Evolutionary conservation across 106 monocot species (phyloP).

Genomic region (Dendrobium officinale): DNA sequence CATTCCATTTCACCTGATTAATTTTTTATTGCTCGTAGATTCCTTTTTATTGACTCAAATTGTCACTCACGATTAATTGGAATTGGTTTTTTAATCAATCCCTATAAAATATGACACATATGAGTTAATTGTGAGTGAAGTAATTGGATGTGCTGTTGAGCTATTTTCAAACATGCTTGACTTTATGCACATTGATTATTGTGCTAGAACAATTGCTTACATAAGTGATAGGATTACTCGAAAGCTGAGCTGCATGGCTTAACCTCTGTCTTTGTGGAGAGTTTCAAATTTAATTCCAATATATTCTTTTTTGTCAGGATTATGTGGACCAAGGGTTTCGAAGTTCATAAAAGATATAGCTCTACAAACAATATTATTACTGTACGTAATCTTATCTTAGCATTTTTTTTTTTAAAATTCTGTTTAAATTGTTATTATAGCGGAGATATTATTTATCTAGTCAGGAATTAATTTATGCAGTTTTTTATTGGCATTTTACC

Average conservation of each 20-base stretch:
- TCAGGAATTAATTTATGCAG: not conserved
- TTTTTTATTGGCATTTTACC: not conserved
- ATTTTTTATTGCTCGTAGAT: not conserved
- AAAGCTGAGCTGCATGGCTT: not conserved
- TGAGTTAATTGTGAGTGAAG: not conserved
- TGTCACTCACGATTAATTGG: not conserved
- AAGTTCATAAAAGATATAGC: slow-evolving; percentile 72
- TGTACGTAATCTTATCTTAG: slow-evolving; percentile 29
- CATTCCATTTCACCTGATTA: not conserved
- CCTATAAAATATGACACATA: not conserved
- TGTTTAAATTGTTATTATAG: not conserved
- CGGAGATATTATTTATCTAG: not conserved
- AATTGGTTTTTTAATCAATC: not conserved
- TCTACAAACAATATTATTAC: slow-evolving; percentile 52
- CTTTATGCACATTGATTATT: not conserved
- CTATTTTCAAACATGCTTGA: not conserved
- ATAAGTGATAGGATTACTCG: not conserved
- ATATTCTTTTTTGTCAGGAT: slow-evolving; percentile 43
- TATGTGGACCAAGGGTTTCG: slow-evolving; percentile 77
- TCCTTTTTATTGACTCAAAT: not conserved
- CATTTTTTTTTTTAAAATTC: not conserved
- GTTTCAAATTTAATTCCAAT: not conserved
- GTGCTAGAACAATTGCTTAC: not conserved
- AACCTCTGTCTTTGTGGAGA: not conserved
- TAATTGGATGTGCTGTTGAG: not conserved